These are phyloP conservation scores for Sordariomycetes sp. DNA, from an alignment of 2,329 filamentous ascomycete species.

Conservation along the genomic window DNA sequence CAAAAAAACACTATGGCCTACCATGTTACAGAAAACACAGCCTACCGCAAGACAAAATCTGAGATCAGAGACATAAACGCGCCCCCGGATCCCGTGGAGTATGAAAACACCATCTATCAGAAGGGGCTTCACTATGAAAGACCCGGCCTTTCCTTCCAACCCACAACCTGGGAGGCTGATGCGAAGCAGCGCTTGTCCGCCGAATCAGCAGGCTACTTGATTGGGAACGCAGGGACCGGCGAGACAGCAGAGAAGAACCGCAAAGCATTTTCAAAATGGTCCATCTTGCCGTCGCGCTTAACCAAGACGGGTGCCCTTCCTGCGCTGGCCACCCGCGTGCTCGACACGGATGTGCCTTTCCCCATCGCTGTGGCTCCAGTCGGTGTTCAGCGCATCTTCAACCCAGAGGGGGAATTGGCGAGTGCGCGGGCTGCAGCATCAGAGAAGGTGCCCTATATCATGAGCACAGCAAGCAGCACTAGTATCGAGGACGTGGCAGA, in stretches of 20 bases:
- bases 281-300: not conserved
- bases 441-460: slow-evolving; percentile 49
- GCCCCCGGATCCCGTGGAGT: too few relatives aligned
- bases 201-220: not conserved
- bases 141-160: not conserved
- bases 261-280: not conserved
- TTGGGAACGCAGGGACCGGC: slow-evolving; percentile 1
- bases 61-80: too few relatives aligned
- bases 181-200: not conserved
- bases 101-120: not conserved
- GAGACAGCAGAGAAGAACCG: not conserved
- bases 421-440: slow-evolving; percentile 43
- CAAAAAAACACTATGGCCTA: too few relatives aligned
- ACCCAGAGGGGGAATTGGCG: slow-evolving; percentile 19
- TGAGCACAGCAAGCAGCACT: slow-evolving; percentile 49
- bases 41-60: too few relatives aligned
- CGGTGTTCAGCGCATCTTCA: slow-evolving; percentile 60
- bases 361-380: slow-evolving; percentile 41
- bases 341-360: too few relatives aligned
- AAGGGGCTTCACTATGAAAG: not conserved
- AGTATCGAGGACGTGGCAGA: slow-evolving; percentile 54
- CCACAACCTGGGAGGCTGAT: not conserved
- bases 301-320: too few relatives aligned
- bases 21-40: too few relatives aligned
- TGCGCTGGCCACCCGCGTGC: too few relatives aligned